Base-by-base conservation (phyloP, 352 stramenopile species). In the Aphanomyces astaci region DNA sequence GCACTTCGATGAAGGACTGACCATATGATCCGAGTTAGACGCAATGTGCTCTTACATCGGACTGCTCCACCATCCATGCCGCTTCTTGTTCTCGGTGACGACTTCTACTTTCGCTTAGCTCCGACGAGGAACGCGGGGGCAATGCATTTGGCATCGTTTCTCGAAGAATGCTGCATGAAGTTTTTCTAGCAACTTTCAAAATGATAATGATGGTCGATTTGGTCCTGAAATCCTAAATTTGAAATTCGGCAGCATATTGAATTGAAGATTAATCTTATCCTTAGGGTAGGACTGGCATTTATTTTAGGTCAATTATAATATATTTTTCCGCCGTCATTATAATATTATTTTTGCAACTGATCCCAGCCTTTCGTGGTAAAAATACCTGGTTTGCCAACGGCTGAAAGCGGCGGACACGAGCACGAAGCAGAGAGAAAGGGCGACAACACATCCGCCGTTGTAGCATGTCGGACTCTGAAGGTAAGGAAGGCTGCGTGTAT, bases 391-490 rank as follows among this genome's bases (percentile, higher is more conserved):
- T 43, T 43, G 48, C 51, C 51, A 59, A 59, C 51, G 2, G 51
- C 25, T 28, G 11, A 24, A n/a, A 31, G n/a, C 19, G 30, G 51
- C 51, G 51, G 51, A 9, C 10, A 25, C 45, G 39, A 46, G 39
- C 45, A 25, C 13, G 24, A 24, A 25, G 13, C 19, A 59, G 33
- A 25, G 15, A 59, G 51, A 22, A 59, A 30, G 13, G 17, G 24
- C 17, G 48, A 24, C 48, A 32, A 36, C 13, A 15, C 51, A 59
- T 59, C 30, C 24, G 13, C 36, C 31, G 17, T 10, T 13, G 5
- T 28, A 68, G 22, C 19, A 65, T 68, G 62, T 1, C 62, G 4
- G 32, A 36, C 17, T 68, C 62, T 33, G 62, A 68, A 52, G 62
- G 62, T 68, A 68, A 19, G 46, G 17, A 28, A 15, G 7, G 36